phyloP scores from a whole-genome alignment of 495 filamentous ascomycete genomes.

The Annulohypoxylon bovei region DNA sequence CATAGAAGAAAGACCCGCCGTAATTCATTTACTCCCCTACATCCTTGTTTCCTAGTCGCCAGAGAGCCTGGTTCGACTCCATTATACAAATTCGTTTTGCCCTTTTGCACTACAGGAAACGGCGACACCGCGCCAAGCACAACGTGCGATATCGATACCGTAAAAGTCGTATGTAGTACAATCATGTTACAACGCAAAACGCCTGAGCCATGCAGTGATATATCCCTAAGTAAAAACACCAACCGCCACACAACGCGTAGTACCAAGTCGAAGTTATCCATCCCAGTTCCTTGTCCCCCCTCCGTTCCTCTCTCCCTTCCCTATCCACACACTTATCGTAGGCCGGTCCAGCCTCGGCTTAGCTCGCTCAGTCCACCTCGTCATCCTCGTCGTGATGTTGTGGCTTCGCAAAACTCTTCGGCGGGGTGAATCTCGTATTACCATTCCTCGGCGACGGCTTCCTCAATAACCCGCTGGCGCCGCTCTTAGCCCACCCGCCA shows the following conservation, averaged over 20 bases:
- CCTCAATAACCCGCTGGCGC: slow-evolving; percentile 48
- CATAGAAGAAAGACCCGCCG: neutral
- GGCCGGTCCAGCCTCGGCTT: neutral
- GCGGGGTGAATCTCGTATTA: slow-evolving; percentile 2
- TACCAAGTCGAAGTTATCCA: neutral
- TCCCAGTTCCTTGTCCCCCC: neutral
- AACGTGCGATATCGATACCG: neutral
- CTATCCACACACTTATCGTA: neutral
- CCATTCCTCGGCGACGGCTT: slow-evolving; percentile 24
- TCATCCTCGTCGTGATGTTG: slow-evolving; percentile 30
- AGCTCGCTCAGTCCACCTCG: slow-evolving; percentile 20
- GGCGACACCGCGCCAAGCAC: neutral
- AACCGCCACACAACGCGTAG: neutral
- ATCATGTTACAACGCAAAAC: slow-evolving; percentile 17
- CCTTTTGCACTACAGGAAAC: neutral
- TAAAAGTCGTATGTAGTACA: neutral
- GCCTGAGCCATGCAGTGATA: slow-evolving; percentile 28
- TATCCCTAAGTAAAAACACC: slow-evolving; percentile 5
- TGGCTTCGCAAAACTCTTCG: slow-evolving; percentile 1
- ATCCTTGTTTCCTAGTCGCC: neutral
- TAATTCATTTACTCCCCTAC: neutral
- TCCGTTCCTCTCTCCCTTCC: neutral
- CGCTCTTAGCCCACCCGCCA: slow-evolving; percentile 48
- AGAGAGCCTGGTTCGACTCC: neutral
- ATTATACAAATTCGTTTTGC: slow-evolving; percentile 1